phyloP scores from a whole-genome alignment of 768 basidiomycete species.

The Boletus sp. region DNA sequence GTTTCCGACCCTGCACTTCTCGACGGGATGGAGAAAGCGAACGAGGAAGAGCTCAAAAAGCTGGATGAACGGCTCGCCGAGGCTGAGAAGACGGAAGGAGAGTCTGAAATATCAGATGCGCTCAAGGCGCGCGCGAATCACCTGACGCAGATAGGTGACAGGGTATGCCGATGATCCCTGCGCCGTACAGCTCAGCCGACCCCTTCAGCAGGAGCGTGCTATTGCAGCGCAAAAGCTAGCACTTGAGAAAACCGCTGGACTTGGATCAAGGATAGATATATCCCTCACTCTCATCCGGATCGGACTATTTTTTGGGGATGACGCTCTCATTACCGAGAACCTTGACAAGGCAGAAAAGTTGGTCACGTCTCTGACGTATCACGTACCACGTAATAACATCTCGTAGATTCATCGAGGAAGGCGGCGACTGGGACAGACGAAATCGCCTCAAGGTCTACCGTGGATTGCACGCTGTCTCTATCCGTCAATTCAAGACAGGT shows the following conservation, averaged over 20 bases:
- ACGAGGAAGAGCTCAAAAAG: conserved; percentile 65
- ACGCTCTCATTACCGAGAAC: conserved; percentile 63
- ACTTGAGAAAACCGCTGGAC: conserved; percentile 85
- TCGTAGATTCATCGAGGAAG: conserved; percentile 81
- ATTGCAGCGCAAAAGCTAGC: conserved; percentile 80
- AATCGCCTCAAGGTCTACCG: conserved; percentile 97
- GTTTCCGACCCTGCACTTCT: conserved; percentile 37
- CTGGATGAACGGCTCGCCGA: conserved; percentile 79
- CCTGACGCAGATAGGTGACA: conserved; percentile 86
- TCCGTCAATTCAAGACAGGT: conserved; percentile 86
- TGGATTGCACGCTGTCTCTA: conserved; percentile 78
- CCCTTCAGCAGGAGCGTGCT: conserved; percentile 62
- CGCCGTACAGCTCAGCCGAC: neutral
- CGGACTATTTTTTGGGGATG: conserved; percentile 86
- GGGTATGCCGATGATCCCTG: conserved; percentile 30
- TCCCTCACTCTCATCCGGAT: conserved; percentile 84
- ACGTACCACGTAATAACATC: neutral
- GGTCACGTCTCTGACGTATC: conserved; percentile 25
- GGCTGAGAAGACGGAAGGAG: conserved; percentile 88
- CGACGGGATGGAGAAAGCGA: conserved; percentile 44
- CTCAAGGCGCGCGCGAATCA: conserved; percentile 82
- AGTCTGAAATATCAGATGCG: conserved; percentile 88
- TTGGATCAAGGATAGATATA: conserved; percentile 92
- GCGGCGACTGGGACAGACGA: conserved; percentile 97
- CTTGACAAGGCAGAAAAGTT: conserved; percentile 81